Evolutionary conservation across 2,329 filamentous ascomycete genomes (phyloP).

Genomic region (Cytospora paraplurivora): DNA sequence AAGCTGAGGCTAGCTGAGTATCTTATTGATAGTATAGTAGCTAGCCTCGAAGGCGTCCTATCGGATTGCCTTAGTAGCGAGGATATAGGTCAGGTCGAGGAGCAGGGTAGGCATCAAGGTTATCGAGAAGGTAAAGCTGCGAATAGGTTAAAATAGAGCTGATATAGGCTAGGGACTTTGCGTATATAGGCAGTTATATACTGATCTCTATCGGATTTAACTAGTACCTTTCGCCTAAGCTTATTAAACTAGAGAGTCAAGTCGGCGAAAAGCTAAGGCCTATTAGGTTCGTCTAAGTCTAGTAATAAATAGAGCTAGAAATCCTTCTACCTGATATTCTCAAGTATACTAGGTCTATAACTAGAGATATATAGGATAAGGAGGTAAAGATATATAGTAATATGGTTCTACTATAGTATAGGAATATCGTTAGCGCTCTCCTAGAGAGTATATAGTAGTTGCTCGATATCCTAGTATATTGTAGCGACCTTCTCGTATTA

Average conservation of each 20-base stretch:
- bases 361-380: not conserved
- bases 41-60: not conserved
- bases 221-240: not conserved
- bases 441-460: not conserved
- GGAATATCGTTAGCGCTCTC: not conserved
- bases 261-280: not conserved
- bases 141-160: not conserved
- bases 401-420: not conserved
- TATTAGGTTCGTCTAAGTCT: not conserved
- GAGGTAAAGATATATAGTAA: not conserved
- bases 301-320: not conserved
- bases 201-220: not conserved
- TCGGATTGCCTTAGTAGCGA: not conserved
- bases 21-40: not conserved
- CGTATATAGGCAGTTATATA: not conserved
- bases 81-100: not conserved
- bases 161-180: not conserved
- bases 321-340: not conserved
- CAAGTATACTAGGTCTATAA: not conserved
- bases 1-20: not conserved
- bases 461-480: not conserved
- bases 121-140: not conserved
- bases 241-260: conserved; percentile 1
- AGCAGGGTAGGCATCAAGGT: conserved; percentile 1
- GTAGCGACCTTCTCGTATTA: not conserved